These are phyloP conservation scores for Solanum clarkiae DNA, from an alignment of 257 asterid species.

Conservation along the genomic window DNA sequence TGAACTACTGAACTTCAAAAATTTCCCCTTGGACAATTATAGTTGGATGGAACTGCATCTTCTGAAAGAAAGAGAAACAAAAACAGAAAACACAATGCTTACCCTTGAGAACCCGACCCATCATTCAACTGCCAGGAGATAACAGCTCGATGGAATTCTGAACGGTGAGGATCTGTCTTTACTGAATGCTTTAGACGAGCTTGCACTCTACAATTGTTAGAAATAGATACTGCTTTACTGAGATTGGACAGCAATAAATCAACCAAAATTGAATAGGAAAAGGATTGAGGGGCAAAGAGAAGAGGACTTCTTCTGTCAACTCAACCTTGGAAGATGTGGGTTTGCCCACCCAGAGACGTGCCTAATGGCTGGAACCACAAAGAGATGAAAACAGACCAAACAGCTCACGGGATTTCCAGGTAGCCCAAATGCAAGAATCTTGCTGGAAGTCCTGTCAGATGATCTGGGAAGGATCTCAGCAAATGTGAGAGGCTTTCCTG, in stretches of 20 bases:
- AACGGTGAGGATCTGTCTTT: conserved; percentile 66
- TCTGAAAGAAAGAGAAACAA: background rate
- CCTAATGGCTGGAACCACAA: conserved; percentile 84
- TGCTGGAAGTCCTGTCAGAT: conserved; percentile 20
- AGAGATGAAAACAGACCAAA: conserved; percentile 86
- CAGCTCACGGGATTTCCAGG: conserved; percentile 99
- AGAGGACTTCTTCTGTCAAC: background rate
- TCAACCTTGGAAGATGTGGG: conserved; percentile 81
- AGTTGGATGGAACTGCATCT: background rate
- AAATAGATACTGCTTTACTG: background rate
- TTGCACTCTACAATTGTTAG: conserved; percentile 43
- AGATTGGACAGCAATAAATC: background rate
- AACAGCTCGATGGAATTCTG: conserved; percentile 73
- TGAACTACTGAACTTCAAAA: background rate
- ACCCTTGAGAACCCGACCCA: conserved; percentile 61
- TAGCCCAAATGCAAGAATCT: conserved; percentile 89
- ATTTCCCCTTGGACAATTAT: background rate
- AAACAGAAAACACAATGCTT: conserved; percentile 6
- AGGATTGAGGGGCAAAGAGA: background rate
- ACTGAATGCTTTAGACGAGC: conserved; percentile 75
- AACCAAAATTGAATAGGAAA: background rate
- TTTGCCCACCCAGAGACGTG: conserved; percentile 80
- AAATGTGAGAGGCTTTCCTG: conserved; percentile 93
- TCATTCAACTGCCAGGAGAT: conserved; percentile 53
- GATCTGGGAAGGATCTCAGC: conserved; percentile 55